phyloP scores from a whole-genome alignment of 768 basidiomycete species.

The Daedaleopsis sinensis region DNA sequence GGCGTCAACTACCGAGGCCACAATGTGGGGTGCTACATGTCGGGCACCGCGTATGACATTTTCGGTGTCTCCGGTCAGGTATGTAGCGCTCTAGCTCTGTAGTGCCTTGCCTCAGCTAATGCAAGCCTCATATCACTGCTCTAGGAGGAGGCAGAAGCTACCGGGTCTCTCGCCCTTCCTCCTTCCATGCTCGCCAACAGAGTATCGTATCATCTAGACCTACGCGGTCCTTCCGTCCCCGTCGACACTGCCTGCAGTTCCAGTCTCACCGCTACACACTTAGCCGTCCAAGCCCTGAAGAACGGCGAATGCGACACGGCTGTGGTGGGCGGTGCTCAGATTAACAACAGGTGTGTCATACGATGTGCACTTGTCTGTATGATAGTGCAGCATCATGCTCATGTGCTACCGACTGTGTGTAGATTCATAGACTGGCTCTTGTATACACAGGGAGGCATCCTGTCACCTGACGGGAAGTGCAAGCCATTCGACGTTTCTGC shows the following conservation, averaged over 20 bases:
- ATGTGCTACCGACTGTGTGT: slow-evolving; percentile 1
- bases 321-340: slow-evolving; percentile 47
- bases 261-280: slow-evolving; percentile 47
- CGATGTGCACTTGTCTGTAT: background rate
- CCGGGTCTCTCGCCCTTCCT: slow-evolving; percentile 37
- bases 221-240: slow-evolving; percentile 51
- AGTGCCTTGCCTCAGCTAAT: background rate
- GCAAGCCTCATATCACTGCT: background rate
- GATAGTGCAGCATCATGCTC: background rate
- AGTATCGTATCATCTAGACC: slow-evolving; percentile 44
- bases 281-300: slow-evolving; percentile 47
- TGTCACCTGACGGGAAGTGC: slow-evolving; percentile 45
- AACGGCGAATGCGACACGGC: slow-evolving; percentile 51
- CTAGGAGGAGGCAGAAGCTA: slow-evolving; percentile 39
- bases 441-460: slow-evolving; percentile 41
- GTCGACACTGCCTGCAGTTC: slow-evolving; percentile 56
- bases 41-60: slow-evolving; percentile 33
- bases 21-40: slow-evolving; percentile 46
- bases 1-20: slow-evolving; percentile 48
- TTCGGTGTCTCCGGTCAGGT: slow-evolving; percentile 35
- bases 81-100: slow-evolving; percentile 3
- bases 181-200: slow-evolving; percentile 44
- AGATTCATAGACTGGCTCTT: slow-evolving; percentile 40
- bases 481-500: slow-evolving; percentile 49
- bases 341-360: slow-evolving; percentile 41